Base-by-base conservation (phyloP, 768 basidiomycete species). In the Rhodotorula kratochvilovae region DNA sequence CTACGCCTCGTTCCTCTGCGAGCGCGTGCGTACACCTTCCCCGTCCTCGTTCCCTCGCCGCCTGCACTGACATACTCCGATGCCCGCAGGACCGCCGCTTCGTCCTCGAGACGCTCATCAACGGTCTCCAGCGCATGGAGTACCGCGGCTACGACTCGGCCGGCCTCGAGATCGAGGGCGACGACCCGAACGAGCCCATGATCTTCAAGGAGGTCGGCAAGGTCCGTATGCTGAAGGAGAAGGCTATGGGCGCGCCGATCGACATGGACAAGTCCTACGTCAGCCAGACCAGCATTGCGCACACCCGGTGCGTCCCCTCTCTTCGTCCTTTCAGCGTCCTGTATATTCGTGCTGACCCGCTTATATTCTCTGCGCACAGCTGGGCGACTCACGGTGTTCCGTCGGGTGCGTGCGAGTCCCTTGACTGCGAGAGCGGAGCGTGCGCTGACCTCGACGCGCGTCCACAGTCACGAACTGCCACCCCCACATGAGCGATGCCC, bases 171-270 rank as follows among this genome's bases (percentile, higher is more conserved):
- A 86, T 97, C 76, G 96, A 99, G 78, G 95, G 93, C 53, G 94
- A 98, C 83, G 87, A 88, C 76, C 82, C 87, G 3, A 87, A 87
- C 56, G 82, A 88, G 59, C 84, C 91, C 58, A 70, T 90, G 60
- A 92, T 87, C 83, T 97, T 94, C 87, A 97, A 96, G 84, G 89
- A 95, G 81, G 96, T 98, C 62, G 96, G 96, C 81, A 99, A 99
- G 81, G 96, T 99, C 64, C 89, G 89, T 56, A 88, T 89, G 36
- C 86, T 99, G 63, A 89, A 92, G 81, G 90, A 95, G 84, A 87
- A 89, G 82, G 93, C 96, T 78, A 86, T 88, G 51, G 83, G 83
- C 67, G 87, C 90, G 39, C 80, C 79, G 73, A 77, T 92, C 76
- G 72, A 76, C 63, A 78, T 92, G 77, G 67, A 70, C 79, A 92